Percentiles rank a stretch among this genome's conserved stretches.
Conservation (phyloP, 768 basidiomycete genomes). For the Inosperma sp. region DNA sequence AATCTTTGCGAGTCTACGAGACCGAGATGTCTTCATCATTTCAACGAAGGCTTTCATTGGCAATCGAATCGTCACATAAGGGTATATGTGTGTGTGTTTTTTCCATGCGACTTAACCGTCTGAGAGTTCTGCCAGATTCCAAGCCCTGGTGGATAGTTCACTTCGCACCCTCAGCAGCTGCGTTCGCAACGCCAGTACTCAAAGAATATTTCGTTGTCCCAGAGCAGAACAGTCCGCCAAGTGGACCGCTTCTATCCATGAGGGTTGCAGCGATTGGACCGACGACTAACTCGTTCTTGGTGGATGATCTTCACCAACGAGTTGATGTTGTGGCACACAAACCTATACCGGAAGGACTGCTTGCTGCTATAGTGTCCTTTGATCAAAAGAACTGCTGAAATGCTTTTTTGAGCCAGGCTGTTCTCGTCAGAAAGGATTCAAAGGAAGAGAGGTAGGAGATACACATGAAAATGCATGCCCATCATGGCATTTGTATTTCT, state of each 20-base stretch:
- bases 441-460: too few species aligned
- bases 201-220: slow-evolving; percentile 12
- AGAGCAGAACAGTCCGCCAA: background rate
- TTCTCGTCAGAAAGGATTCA: too few species aligned
- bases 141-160: slow-evolving; percentile 21
- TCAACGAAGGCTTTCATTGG: slow-evolving; percentile 36
- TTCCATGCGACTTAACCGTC: background rate
- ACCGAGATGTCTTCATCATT: slow-evolving; percentile 57
- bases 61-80: slow-evolving; percentile 23
- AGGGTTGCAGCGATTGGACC: slow-evolving; percentile 19
- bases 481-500: too few species aligned
- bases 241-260: background rate
- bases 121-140: background rate
- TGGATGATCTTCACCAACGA: slow-evolving; percentile 11
- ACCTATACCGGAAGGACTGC: slow-evolving; percentile 16
- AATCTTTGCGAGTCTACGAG: slow-evolving; percentile 61
- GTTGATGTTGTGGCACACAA: slow-evolving; percentile 14
- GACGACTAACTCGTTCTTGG: slow-evolving; percentile 15
- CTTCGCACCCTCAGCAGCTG: slow-evolving; percentile 20
- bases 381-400: background rate
- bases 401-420: too few species aligned
- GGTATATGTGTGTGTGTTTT: slow-evolving; percentile 11
- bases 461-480: too few species aligned
- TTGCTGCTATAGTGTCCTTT: slow-evolving; percentile 4
- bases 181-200: slow-evolving; percentile 13